Base-by-base conservation (phyloP, 208 protist genomes). In the Trypanosoma congolense region DNA sequence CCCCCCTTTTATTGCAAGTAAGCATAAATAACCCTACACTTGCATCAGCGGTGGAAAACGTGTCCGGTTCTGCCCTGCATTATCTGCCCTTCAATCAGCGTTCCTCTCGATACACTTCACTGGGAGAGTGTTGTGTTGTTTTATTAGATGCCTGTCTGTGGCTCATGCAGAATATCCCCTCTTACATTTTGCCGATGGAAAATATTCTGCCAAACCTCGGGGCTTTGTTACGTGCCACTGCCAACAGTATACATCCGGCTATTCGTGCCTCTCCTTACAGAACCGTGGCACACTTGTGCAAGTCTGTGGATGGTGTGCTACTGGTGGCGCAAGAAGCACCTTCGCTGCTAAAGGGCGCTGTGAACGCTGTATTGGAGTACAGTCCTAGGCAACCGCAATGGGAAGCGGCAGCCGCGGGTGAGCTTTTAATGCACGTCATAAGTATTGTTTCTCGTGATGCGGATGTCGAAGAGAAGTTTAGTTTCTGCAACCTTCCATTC, bases 11-110 rank as follows among this genome's bases (percentile, higher is more conserved):
- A 18, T 29, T 83, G n/a, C 58, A 75, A 28, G 64, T 90, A 21
- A 64, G 56, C n/a, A 54, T 87, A 4, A 35, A 75, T 45, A 93
- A 93, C 60, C 85, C 85, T 9, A 87, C 83, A 40, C 56, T 93
- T 12, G 58, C 77, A 12, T 67, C 58, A n/a, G 61, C 67, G 12
- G 31, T 56, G 19, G 78, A 77, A 41, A 62, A 66, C 43, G 55
- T 64, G 9, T 68, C 77, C 0, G 63, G 67, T 6, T 93, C 85
- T 26, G 61, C 75, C 24, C 53, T 90, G 25, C 72, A 90, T 54
- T 51, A 84, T 62, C 59, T 66, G 26, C 75, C 79, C 0, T 49
- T 36, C 10, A 75, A 73, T 58, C 58, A 72, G 21, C 76, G 73
- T 41, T 59, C 73, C 35, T 67, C 73, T 19, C 80, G 86, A 41